Conservation (phyloP, 495 filamentous ascomycete species). For the Trichoderma asperelloides region DNA sequence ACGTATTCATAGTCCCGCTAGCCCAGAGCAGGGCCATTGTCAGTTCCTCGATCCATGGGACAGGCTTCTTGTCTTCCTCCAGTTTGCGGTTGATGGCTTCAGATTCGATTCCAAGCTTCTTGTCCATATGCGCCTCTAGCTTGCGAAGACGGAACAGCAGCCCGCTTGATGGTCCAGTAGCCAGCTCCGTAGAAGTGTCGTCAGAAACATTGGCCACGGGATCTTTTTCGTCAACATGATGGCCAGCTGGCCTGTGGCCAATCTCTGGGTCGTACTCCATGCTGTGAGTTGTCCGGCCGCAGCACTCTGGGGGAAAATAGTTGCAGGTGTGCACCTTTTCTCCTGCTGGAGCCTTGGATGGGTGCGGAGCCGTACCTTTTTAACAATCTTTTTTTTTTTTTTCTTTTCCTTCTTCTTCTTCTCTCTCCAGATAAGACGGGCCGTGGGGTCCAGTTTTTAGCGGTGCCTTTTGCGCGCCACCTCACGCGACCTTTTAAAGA, state of each 20-base stretch:
- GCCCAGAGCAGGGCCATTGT: constrained; percentile 29
- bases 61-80: constrained; percentile 32
- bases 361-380: neutral
- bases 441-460: neutral
- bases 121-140: constrained; percentile 24
- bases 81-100: constrained; percentile 42
- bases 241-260: neutral
- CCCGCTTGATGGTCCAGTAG: neutral
- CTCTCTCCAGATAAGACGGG: neutral
- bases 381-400: neutral
- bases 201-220: neutral
- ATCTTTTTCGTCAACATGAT: neutral
- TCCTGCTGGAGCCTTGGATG: neutral
- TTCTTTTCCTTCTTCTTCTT: too few relatives aligned
- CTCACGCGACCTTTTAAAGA: neutral
- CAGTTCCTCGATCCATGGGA: constrained; percentile 23
- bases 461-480: neutral
- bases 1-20: constrained; percentile 45
- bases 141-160: neutral
- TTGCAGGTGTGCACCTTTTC: neutral
- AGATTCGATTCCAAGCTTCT: constrained; percentile 45
- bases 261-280: neutral
- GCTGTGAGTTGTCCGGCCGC: neutral
- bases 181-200: neutral
- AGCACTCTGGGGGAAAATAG: neutral